Evolutionary conservation across 83 land plant species (phyloP).

Genomic region (Larix sibirica): DNA sequence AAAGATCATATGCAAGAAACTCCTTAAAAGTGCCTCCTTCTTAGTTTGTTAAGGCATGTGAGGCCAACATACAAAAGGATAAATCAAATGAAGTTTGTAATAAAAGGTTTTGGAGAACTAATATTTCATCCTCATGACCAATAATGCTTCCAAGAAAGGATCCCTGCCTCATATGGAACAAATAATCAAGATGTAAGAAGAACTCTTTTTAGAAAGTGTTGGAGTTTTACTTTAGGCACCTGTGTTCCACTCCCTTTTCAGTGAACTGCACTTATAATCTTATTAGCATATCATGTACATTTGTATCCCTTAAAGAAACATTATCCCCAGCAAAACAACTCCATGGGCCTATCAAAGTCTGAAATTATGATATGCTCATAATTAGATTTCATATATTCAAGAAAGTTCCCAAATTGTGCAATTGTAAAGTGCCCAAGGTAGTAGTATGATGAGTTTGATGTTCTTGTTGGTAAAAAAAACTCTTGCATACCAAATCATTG

Average conservation of each 20-base stretch:
- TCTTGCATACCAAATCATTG: too few relatives aligned
- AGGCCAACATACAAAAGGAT: constrained; percentile 90
- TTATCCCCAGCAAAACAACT: too few relatives aligned
- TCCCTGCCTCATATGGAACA: constrained; percentile 95
- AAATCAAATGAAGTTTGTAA: constrained; percentile 96
- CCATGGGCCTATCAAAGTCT: too few relatives aligned
- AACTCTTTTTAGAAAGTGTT: constrained; percentile 81
- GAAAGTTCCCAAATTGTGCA: too few relatives aligned
- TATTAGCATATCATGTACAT: too few relatives aligned
- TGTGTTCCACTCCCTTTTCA: constrained; percentile 43
- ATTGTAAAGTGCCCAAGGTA: too few relatives aligned
- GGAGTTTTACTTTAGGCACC: constrained; percentile 62
- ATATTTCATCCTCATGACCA: constrained; percentile 99
- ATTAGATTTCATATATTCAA: too few relatives aligned
- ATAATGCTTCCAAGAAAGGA: constrained; percentile 91
- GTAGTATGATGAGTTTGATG: too few relatives aligned
- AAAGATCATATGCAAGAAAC: constrained; percentile 92
- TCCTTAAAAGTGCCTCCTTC: constrained; percentile 98
- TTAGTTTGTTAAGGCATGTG: constrained; percentile 89
- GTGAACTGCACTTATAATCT: too few relatives aligned
- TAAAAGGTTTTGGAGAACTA: constrained; percentile 80
- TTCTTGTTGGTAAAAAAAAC: too few relatives aligned
- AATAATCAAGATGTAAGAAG: constrained; percentile 66
- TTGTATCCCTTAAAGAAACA: too few relatives aligned
- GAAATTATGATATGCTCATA: too few relatives aligned